Conservation (phyloP, 1,284 basidiomycete genomes). For the Boletellus sp. region DNA sequence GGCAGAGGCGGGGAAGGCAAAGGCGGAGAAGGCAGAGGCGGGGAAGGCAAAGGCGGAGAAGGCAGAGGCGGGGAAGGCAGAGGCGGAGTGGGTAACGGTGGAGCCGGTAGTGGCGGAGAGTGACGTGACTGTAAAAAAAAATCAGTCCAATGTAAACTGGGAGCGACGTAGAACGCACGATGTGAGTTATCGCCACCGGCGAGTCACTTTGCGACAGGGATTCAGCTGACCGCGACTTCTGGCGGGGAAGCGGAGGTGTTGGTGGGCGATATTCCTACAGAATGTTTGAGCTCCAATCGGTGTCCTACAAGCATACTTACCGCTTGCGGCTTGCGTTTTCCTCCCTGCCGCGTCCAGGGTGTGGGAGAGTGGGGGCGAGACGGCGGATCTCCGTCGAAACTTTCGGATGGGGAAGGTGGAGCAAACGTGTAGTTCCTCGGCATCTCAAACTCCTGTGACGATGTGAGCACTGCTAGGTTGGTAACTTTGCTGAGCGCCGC, state of each 20-base stretch:
- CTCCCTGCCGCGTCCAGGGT: slow-evolving; percentile 27
- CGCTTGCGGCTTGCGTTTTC: slow-evolving; percentile 35
- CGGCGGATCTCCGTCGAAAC: slow-evolving; percentile 35
- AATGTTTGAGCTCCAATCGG: slow-evolving; percentile 5
- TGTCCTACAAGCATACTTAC: slow-evolving; percentile 22
- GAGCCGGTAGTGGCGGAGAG: slow-evolving; percentile 30
- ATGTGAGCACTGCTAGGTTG: slow-evolving; percentile 28
- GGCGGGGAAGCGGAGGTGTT: slow-evolving; percentile 50
- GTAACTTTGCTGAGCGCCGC: slow-evolving; percentile 26
- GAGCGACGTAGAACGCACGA: slow-evolving; percentile 13
- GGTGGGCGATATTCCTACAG: slow-evolving; percentile 51
- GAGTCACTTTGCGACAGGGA: slow-evolving; percentile 27
- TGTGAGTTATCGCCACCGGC: slow-evolving; percentile 28
- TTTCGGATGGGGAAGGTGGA: slow-evolving; percentile 36
- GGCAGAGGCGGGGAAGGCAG: slow-evolving; percentile 19
- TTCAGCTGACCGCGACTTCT: slow-evolving; percentile 31
- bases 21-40: slow-evolving; percentile 30
- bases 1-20: slow-evolving; percentile 19
- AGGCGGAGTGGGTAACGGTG: slow-evolving; percentile 17
- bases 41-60: slow-evolving; percentile 27
- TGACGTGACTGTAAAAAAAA: slow-evolving; percentile 24
- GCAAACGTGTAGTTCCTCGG: slow-evolving; percentile 32
- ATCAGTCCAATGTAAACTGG: slow-evolving; percentile 4
- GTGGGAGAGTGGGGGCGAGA: slow-evolving; percentile 35
- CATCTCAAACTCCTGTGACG: slow-evolving; percentile 33